Evolutionary conservation across 148 eudicot genomes (phyloP), one percentile per base, ranked within the genome.

Genomic region (Rhododendron williamsianum): DNA sequence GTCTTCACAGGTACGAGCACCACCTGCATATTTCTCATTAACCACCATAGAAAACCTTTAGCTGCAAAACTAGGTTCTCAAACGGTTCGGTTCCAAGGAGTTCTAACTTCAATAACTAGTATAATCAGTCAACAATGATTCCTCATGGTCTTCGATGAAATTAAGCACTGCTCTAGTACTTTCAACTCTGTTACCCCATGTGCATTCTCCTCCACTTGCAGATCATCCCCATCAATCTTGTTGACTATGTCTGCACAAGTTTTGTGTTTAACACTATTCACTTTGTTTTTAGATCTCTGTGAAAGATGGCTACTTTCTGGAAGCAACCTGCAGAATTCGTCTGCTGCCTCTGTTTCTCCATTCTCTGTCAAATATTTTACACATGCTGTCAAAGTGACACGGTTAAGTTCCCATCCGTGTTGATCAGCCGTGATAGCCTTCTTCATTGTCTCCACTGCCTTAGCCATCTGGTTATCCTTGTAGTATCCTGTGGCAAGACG

Each of bases 391-490:
- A 89, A 82, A 63, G 72, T 78, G 43, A 23, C 51, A 41, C 60
- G 46, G 8, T 87, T 58, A 10, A 69, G 84, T 15, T 74, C 19
- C 74, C 76, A 78, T 79, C 84, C 36, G 0, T 45, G 80, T 18
- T 81, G 35, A 49, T 30, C 48, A 12, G 63, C 81, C 6, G 63
- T 19, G 65, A 86, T 36, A 11, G 87, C 85, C 77, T 84, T 86
- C 74, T 83, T 90, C 80, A 83, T 84, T 80, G 81, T 67, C 74
- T 89, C 88, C 76, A 87, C 86, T 21, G 90, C 90, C 74, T 87
- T 86, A n/a, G 84, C 90, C 91, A 87, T 86, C 72, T 83, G 72
- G 36, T 86, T 86, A 27, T 45, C 21, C 65, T 86, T 84, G 48
- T 27, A 60, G 71, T 89, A 89, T 19, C 87, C 91, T 35, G 76